Percentiles rank a stretch among this genome's conserved stretches.
These are phyloP conservation scores for Furcasterigmium furcatum DNA, from an alignment of 2,329 filamentous ascomycete genomes.

Conservation along the genomic window DNA sequence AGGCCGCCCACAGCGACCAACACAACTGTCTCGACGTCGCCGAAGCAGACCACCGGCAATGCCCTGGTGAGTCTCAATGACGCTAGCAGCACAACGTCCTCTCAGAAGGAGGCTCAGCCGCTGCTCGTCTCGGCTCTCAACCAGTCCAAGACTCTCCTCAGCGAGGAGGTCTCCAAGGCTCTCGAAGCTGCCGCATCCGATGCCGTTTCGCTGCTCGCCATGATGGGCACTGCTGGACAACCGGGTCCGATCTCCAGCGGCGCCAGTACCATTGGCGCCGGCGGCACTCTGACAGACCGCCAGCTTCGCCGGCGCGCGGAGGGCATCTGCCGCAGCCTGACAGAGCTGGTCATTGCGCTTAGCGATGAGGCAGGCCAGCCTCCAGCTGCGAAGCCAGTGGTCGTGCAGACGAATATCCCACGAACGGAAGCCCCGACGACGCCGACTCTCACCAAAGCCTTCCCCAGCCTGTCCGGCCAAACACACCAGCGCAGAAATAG, in stretches of 20 bases:
- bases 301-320: slow-evolving; percentile 88
- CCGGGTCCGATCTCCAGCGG: slow-evolving; percentile 66
- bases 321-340: slow-evolving; percentile 86
- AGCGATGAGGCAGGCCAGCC: slow-evolving; percentile 66
- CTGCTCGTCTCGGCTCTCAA: slow-evolving; percentile 75
- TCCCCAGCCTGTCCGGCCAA: slow-evolving; percentile 12
- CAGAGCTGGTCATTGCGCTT: slow-evolving; percentile 85
- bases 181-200: slow-evolving; percentile 81
- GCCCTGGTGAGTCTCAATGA: slow-evolving; percentile 35
- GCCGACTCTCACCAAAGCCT: slow-evolving; percentile 42
- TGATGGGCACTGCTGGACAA: slow-evolving; percentile 72
- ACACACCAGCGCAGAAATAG: slow-evolving; percentile 36
- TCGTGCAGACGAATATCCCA: slow-evolving; percentile 14
- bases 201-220: slow-evolving; percentile 72
- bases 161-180: slow-evolving; percentile 69
- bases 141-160: slow-evolving; percentile 71
- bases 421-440: slow-evolving; percentile 31
- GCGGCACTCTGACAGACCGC: slow-evolving; percentile 65
- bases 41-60: slow-evolving; percentile 63
- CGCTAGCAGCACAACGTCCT: slow-evolving; percentile 34
- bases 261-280: slow-evolving; percentile 57
- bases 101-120: slow-evolving; percentile 55
- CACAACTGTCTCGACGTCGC: slow-evolving; percentile 87
- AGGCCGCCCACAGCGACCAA: slow-evolving; percentile 86
- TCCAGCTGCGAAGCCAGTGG: slow-evolving; percentile 22